phyloP scores from a whole-genome alignment of 306 rosid species.

The Cajanus cajan region DNA sequence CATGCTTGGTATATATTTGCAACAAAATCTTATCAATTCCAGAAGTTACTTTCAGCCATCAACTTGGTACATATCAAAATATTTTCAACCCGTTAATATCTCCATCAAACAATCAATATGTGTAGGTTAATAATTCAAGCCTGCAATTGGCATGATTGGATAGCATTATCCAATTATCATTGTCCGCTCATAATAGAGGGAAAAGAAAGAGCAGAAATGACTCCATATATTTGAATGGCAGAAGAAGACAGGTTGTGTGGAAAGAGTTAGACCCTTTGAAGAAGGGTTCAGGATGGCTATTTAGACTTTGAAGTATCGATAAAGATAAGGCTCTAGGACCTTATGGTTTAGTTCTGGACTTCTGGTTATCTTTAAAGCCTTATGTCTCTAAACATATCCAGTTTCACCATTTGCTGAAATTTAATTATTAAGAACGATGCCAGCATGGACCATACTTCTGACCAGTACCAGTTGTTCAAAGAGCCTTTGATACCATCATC shows the following conservation, averaged over 20 bases:
- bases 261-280: background rate
- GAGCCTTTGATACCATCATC: background rate
- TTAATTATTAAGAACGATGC: background rate
- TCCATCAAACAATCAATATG: background rate
- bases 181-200: background rate
- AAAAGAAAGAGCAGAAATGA: background rate
- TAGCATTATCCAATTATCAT: background rate
- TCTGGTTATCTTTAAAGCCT: background rate
- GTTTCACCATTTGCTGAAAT: background rate
- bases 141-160: background rate
- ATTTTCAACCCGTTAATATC: background rate
- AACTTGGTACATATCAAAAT: background rate
- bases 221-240: background rate
- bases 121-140: background rate
- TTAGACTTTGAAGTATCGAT: background rate
- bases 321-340: background rate
- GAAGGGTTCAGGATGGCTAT: background rate
- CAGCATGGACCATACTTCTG: background rate
- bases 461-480: background rate
- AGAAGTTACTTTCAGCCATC: slow-evolving; percentile 14
- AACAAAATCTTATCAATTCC: background rate
- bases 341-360: background rate
- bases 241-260: background rate
- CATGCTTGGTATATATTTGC: background rate
- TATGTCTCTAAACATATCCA: background rate